Base-by-base conservation (phyloP, 2,329 filamentous ascomycete species). In the Fusarium austroafricanum region DNA sequence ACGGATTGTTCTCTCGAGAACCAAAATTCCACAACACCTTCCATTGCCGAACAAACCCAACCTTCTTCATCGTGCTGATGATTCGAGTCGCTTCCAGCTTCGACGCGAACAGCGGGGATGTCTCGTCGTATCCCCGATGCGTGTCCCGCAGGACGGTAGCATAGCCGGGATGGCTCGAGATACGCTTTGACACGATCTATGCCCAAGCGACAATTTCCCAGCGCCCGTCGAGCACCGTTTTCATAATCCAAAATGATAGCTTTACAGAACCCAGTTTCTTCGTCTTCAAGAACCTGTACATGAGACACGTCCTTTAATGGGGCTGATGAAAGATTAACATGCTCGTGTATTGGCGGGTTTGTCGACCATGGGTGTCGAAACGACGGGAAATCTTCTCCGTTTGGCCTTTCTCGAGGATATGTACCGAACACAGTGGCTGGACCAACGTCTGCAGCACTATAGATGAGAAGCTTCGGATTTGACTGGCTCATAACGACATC, bases 351-450 rank as follows among this genome's bases (percentile, higher is more conserved):
- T 1, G 37, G n/a, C 20, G 51, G 51, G 17, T 20, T 10, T 2
- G 10, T 33, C 9, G 40, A 29, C 61, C 35, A 29, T 7, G 45
- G 29, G 12, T 33, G 20, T 18, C 26, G 12, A 9, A 59, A 59
- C 7, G 59, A 11, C 1, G 29, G 39, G 15, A 39, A 37, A 10
- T 2, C 4, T 5, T 31, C 29, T 3, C 8, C 12, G 7, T 21
- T 28, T 10, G 46, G 20, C 23, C 38, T 9, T n/a, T 35, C 28
- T 6, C 33, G 39, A 10, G 61, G 61, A 26, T 64, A 64, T 6
- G 45, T 59, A 11, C 61, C 61, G 15, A 64, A 64, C 4, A 64
- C 45, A n/a, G 59, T 64, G 14, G 52, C 44, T 38, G 59, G 59
- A 15, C 60, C 60, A 21, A 58, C 33, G 17, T 58, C 52, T 2